Evolutionary conservation across 2,329 filamentous ascomycete species (phyloP).

Genomic region (Colletotrichum paranaense): DNA sequence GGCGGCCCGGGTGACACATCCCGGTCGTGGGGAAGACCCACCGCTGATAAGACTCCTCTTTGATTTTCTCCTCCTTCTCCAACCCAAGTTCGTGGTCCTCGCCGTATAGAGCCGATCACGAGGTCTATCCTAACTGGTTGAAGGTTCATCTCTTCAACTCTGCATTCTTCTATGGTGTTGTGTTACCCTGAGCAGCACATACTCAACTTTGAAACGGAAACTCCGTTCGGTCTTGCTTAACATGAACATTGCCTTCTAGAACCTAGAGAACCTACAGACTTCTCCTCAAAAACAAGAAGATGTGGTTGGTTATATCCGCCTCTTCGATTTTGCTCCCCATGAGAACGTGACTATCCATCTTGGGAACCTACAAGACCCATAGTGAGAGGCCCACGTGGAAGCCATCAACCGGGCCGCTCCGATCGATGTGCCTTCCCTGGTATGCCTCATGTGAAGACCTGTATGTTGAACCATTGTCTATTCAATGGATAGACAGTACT

Average conservation of each 20-base stretch:
- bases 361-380: too few relatives aligned
- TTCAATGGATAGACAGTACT: too few relatives aligned
- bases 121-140: not conserved
- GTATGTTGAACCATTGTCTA: too few relatives aligned
- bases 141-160: too few relatives aligned
- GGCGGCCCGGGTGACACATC: slow-evolving; percentile 13
- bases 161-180: too few relatives aligned
- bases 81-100: not conserved
- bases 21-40: slow-evolving; percentile 7
- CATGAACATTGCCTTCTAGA: not conserved
- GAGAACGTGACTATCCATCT: too few relatives aligned
- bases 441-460: not conserved
- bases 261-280: not conserved
- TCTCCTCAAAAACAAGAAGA: not conserved
- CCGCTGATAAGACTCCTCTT: not conserved
- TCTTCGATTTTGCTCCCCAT: not conserved
- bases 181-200: not conserved
- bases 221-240: not conserved
- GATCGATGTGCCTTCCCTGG: not conserved
- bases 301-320: not conserved
- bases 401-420: slow-evolving; percentile 4
- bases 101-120: not conserved
- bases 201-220: not conserved
- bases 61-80: not conserved
- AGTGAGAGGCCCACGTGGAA: not conserved